Evolutionary conservation across 768 basidiomycete species (phyloP).

Genomic region (Phylloporus sp.): DNA sequence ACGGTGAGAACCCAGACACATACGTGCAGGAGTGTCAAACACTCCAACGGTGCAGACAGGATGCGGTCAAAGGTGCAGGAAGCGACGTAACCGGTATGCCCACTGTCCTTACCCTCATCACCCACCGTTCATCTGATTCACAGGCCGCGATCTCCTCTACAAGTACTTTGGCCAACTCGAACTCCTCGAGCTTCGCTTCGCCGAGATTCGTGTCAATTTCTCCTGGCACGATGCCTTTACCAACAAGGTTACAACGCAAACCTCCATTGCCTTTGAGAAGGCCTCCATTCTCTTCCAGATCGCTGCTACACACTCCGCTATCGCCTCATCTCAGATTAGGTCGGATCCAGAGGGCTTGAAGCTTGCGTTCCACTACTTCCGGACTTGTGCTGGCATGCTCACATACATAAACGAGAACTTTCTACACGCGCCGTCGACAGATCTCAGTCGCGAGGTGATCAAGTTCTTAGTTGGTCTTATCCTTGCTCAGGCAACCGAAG

Average conservation of each 20-base stretch:
- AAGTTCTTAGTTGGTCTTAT: constrained; percentile 88
- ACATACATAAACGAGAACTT: constrained; percentile 99
- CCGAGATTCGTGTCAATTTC: constrained; percentile 94
- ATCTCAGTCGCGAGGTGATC: constrained; percentile 90
- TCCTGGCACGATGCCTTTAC: constrained; percentile 98
- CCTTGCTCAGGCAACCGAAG: constrained; percentile 90
- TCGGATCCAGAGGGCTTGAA: constrained; percentile 91
- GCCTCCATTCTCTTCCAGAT: constrained; percentile 97
- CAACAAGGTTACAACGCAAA: constrained; percentile 87
- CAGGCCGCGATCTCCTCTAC: constrained; percentile 91
- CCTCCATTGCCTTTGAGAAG: constrained; percentile 97
- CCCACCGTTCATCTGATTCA: background rate
- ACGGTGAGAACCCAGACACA: constrained; percentile 88
- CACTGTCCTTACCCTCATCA: background rate
- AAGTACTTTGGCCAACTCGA: constrained; percentile 99
- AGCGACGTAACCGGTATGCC: constrained; percentile 87
- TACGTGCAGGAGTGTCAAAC: constrained; percentile 81
- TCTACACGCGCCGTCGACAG: constrained; percentile 93
- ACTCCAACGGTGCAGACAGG: constrained; percentile 89
- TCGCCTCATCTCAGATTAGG: constrained; percentile 81
- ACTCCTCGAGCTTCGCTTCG: constrained; percentile 92
- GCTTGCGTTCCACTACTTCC: constrained; percentile 88
- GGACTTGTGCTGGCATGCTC: constrained; percentile 91
- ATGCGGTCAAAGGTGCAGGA: constrained; percentile 94
- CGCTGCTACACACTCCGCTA: constrained; percentile 87